A percentile compares a stretch with the other conserved stretches of the same genome.
Conservation (phyloP, 352 stramenopile genomes). For the Salisapilia sapeloensis region DNA sequence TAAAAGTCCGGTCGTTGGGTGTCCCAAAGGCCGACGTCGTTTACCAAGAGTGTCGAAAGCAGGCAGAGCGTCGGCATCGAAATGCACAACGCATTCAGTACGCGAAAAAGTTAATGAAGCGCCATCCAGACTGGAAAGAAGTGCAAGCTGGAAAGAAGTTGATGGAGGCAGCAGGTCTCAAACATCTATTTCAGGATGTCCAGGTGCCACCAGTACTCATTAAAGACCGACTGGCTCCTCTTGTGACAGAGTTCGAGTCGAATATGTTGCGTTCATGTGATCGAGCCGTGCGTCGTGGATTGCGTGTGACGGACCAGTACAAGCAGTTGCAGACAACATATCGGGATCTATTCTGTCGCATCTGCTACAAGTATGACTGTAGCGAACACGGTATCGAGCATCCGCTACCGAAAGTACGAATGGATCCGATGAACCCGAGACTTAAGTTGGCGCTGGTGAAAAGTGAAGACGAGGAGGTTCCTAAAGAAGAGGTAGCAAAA, state of each 20-base stretch:
- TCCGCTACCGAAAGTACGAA: constrained; percentile 27
- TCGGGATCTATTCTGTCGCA: constrained; percentile 83
- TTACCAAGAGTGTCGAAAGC: neutral
- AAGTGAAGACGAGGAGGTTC: neutral
- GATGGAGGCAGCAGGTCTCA: constrained; percentile 15
- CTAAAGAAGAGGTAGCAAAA: constrained; percentile 1
- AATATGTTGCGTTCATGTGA: constrained; percentile 14
- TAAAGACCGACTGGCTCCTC: constrained; percentile 19
- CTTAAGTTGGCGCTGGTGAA: constrained; percentile 20
- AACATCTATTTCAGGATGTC: constrained; percentile 8
- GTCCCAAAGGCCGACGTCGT: too few species aligned
- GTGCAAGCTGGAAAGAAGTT: constrained; percentile 4
- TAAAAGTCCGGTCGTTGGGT: too few species aligned
- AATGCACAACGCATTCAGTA: constrained; percentile 17
- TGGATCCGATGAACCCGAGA: constrained; percentile 41
- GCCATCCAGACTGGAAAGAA: neutral
- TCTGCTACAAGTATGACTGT: constrained; percentile 89
- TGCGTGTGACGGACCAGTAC: constrained; percentile 44
- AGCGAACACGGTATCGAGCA: constrained; percentile 79
- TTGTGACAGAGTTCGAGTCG: constrained; percentile 49
- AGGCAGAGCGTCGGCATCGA: neutral
- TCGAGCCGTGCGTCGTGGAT: constrained; percentile 17
- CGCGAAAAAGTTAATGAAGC: constrained; percentile 14
- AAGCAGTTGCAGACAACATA: constrained; percentile 68
- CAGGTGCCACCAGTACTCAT: constrained; percentile 7